phyloP scores from a whole-genome alignment of 345 rosid genomes.

The Gossypium arboreum region DNA sequence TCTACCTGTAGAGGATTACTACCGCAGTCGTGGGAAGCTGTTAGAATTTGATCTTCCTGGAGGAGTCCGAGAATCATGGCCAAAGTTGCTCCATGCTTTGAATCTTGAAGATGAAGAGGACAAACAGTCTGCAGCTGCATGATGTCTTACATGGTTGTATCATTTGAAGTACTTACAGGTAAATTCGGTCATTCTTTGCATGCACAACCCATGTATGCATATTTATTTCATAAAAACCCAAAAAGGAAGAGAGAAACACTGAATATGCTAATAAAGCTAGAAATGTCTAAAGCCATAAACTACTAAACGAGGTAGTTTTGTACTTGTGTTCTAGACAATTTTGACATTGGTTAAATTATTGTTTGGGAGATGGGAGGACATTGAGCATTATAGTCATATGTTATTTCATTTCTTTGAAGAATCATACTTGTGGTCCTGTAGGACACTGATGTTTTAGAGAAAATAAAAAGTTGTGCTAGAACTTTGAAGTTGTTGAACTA shows the following conservation, averaged over 20 bases:
- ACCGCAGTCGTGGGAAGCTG: constrained; percentile 68
- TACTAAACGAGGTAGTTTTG: constrained; percentile 8
- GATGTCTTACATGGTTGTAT: constrained; percentile 18
- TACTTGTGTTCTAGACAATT: neutral
- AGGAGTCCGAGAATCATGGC: constrained; percentile 97
- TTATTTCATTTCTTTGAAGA: no score
- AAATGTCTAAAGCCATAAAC: constrained; percentile 5
- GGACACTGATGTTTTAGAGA: no score
- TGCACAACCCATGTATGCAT: constrained; percentile 32
- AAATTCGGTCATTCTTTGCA: constrained; percentile 60
- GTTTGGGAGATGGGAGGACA: neutral
- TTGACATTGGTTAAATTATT: neutral
- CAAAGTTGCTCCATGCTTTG: constrained; percentile 83
- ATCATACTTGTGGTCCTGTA: no score
- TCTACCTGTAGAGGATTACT: constrained; percentile 86
- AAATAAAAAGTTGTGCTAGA: no score
- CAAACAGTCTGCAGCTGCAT: constrained; percentile 64
- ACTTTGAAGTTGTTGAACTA: no score
- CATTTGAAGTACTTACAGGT: constrained; percentile 18
- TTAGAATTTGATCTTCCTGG: constrained; percentile 93
- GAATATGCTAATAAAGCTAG: constrained; percentile 8
- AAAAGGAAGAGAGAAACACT: neutral
- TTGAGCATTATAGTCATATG: neutral
- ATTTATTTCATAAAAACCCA: constrained; percentile 19
- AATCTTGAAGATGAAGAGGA: constrained; percentile 60